Evolutionary conservation across 208 protist genomes (phyloP).

Genomic region (Trypanosoma rangeli): DNA sequence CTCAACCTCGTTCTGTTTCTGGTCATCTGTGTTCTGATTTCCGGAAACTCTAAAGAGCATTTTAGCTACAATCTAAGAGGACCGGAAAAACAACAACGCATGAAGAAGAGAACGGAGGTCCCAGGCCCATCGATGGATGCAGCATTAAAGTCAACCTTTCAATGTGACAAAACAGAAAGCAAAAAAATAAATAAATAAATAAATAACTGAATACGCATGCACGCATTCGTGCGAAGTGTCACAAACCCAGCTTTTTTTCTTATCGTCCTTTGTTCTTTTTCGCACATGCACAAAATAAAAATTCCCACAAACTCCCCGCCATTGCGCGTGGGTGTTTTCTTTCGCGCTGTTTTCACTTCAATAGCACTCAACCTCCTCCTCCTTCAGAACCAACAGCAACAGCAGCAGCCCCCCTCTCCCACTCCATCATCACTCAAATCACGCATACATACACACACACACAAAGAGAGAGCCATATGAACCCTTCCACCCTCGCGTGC

Average conservation of each 20-base stretch:
- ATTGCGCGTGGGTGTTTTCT: too few species aligned
- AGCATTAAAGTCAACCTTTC: too few species aligned
- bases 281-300: too few species aligned
- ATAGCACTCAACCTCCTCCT: neutral
- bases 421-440: neutral
- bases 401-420: neutral
- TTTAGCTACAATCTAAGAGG: neutral
- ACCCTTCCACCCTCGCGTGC: neutral
- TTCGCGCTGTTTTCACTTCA: too few species aligned
- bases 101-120: neutral
- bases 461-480: neutral
- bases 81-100: neutral
- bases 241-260: too few species aligned
- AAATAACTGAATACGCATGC: too few species aligned
- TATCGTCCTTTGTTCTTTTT: too few species aligned
- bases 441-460: neutral
- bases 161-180: too few species aligned
- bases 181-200: too few species aligned
- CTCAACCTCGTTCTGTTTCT: neutral
- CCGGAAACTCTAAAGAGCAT: neutral
- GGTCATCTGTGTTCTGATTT: neutral
- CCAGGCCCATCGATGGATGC: too few species aligned
- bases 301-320: too few species aligned
- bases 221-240: too few species aligned
- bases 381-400: conserved; percentile 5